Base-by-base conservation (phyloP, 2,329 filamentous ascomycete species). In the Colletotrichum sp. region DNA sequence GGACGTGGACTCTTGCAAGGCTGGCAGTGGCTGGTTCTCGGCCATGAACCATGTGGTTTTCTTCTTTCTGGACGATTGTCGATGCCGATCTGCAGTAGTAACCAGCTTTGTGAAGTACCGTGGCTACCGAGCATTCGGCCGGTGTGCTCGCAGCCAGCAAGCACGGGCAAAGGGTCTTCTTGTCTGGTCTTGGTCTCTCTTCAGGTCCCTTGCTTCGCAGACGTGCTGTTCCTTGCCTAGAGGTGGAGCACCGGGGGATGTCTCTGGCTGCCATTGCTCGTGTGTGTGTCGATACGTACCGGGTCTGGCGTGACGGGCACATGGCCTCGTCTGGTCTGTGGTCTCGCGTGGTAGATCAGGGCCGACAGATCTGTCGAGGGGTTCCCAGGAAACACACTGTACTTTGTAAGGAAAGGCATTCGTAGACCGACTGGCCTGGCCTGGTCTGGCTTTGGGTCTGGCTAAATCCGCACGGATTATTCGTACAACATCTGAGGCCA, bases 321-420 rank as follows among this genome's bases (percentile, higher is more conserved):
- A 76, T 76, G 70, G 73, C 39, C 59, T 73, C 64, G 66, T 68
- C 70, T 72, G 64, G 73, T 76, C 70, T 57, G 59, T 73, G 73
- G 64, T 65, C 73, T 76, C 70, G 59, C 73, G 70, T 76, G 70
- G 73, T 73, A 68, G 64, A 76, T 60, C 70, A 76, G 57, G 64
- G 59, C 73, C 70, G 49, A 73, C 39, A 76, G 59, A 76, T 76
- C 44, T 60, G 70, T 68, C 71, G 36, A 70, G 68, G 68, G 57
- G 24, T 30, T 62, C 67, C 52, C 26, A 69, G 34, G 44, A 16
- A 30, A 30, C 52, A 24, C 12, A n/a, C 26, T 62, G 26, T 60
- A 60, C 24, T 59, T 26, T 16, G 55, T 60, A 28, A 30, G 26
- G 28, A 28, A 60, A 30, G 28, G 24, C 57, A 34, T 62, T n/a